phyloP scores from a whole-genome alignment of 306 rosid species.

The Heteromeles arbutifolia region DNA sequence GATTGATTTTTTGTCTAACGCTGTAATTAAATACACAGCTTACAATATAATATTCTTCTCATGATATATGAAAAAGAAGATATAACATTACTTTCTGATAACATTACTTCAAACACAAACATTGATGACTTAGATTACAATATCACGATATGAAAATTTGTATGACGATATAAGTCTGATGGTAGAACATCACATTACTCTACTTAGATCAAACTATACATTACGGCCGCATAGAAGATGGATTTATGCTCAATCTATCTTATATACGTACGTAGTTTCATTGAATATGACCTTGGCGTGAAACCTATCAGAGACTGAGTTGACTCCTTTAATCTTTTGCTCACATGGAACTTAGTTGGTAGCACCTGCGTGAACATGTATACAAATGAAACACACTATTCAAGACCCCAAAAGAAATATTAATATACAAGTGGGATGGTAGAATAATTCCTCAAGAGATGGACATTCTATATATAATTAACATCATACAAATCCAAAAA shows the following conservation, averaged over 20 bases:
- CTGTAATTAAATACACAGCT: no score
- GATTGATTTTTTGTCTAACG: no score
- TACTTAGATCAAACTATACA: not conserved
- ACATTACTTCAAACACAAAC: no score
- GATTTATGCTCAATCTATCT: not conserved
- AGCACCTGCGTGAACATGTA: not conserved
- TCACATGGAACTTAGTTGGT: slow-evolving; percentile 1
- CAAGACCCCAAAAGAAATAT: not conserved
- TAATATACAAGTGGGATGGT: not conserved
- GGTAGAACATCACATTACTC: not conserved
- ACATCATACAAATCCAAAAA: not conserved
- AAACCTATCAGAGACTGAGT: not conserved
- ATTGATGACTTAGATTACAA: no score
- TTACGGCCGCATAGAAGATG: not conserved
- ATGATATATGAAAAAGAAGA: not conserved
- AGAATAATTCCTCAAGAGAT: not conserved
- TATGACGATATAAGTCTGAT: not conserved
- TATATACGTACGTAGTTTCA: not conserved
- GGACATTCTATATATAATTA: not conserved
- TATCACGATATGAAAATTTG: no score
- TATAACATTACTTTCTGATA: no score
- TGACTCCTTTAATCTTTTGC: not conserved
- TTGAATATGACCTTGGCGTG: not conserved
- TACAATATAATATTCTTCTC: not conserved
- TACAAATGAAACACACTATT: not conserved